These are phyloP conservation scores for Neofusicoccum parvum DNA, from an alignment of 2,329 filamentous ascomycete genomes.

Conservation along the genomic window DNA sequence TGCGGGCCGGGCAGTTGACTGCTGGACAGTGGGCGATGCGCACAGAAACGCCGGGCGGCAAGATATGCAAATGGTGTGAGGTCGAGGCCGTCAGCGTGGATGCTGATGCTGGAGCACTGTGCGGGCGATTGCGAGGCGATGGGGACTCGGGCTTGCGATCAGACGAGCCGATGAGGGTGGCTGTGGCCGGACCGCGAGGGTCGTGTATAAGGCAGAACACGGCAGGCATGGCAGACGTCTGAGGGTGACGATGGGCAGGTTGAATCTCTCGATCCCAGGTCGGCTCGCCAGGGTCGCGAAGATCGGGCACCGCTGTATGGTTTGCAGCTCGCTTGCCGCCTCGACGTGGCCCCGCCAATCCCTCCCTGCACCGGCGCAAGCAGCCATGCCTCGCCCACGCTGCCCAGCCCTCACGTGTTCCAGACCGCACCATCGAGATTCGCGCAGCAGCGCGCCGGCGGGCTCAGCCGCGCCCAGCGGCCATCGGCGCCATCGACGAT, in stretches of 20 bases:
- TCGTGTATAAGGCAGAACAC: constrained; percentile 14
- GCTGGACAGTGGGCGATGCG: not conserved
- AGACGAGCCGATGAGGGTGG: not conserved
- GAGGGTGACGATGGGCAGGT: constrained; percentile 19
- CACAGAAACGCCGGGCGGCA: not conserved
- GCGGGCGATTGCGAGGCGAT: not conserved
- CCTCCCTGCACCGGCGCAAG: not conserved
- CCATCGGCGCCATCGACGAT: not conserved
- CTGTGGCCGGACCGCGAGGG: not conserved
- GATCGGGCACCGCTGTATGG: constrained; percentile 18
- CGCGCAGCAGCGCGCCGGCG: not conserved
- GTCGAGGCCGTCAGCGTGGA: not conserved
- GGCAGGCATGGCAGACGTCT: not conserved
- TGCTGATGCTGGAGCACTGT: too few species aligned
- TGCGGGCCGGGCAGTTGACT: not conserved
- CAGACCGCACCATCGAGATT: constrained; percentile 12
- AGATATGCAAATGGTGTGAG: not conserved
- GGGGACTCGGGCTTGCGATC: not conserved
- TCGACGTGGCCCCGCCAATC: not conserved
- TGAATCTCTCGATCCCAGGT: constrained; percentile 12
- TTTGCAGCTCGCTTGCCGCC: constrained; percentile 19
- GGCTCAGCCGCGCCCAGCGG: not conserved
- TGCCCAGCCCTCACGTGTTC: constrained; percentile 4
- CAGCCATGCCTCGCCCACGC: not conserved
- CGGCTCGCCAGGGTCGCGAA: not conserved